Conservation (phyloP, 139 green algal genomes). For the Mychonastes homosphaera region DNA sequence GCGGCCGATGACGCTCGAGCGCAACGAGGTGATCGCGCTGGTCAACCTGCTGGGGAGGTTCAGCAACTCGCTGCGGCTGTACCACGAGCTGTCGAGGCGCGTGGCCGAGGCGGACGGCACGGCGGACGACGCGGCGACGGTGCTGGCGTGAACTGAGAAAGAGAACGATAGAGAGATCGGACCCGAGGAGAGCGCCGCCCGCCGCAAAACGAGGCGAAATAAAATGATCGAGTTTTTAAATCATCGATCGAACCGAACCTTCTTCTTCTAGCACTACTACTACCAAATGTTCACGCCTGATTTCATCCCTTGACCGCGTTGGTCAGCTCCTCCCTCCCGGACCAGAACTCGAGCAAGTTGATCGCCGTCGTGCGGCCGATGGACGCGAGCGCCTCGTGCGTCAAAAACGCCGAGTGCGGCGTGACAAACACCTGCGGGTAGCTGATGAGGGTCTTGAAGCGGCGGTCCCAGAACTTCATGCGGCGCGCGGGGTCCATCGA, state of each 20-base stretch:
- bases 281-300: no score
- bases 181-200: no score
- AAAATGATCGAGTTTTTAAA: no score
- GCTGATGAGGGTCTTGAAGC: conserved; percentile 34
- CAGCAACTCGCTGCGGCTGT: conserved; percentile 50
- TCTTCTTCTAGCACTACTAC: no score
- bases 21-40: conserved; percentile 91
- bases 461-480: conserved; percentile 43
- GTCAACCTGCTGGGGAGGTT: conserved; percentile 83
- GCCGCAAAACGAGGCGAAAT: no score
- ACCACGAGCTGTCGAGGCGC: conserved; percentile 18
- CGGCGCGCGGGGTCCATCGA: conserved; percentile 18
- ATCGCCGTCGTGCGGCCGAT: conserved; percentile 53
- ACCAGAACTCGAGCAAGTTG: conserved; percentile 40
- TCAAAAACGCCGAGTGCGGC: conserved; percentile 73
- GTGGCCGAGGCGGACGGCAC: neutral
- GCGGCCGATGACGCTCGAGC: conserved; percentile 66
- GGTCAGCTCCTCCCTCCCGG: no score
- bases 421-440: conserved; percentile 61
- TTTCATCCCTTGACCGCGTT: no score
- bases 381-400: conserved; percentile 56
- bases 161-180: no score
- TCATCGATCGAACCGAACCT: no score
- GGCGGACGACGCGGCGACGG: no score
- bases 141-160: no score